These are phyloP conservation scores for Pseudogymnoascus sp. DNA, from an alignment of 2,329 filamentous ascomycete genomes.

Conservation along the genomic window DNA sequence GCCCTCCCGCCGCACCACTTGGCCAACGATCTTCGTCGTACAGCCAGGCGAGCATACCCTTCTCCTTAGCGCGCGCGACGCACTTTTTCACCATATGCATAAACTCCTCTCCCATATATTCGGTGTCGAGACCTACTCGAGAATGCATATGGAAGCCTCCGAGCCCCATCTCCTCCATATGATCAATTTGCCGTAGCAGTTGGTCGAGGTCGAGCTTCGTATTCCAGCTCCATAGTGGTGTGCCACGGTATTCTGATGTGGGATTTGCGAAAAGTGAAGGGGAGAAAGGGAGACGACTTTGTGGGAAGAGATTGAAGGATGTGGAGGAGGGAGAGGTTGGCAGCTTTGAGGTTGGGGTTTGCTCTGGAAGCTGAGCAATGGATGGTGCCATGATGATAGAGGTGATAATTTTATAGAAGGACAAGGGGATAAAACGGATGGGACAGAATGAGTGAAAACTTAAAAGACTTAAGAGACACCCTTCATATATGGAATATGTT, in stretches of 20 bases:
- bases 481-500: background rate
- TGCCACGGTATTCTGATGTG: slow-evolving; percentile 28
- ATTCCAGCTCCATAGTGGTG: slow-evolving; percentile 29
- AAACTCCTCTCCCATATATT: slow-evolving; percentile 28
- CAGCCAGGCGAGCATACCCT: slow-evolving; percentile 29
- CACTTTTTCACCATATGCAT: slow-evolving; percentile 26
- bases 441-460: background rate
- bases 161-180: slow-evolving; percentile 27
- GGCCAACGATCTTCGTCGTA: slow-evolving; percentile 30
- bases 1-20: slow-evolving; percentile 25
- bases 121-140: slow-evolving; percentile 28
- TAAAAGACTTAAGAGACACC: background rate
- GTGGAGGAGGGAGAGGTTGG: background rate
- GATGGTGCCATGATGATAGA: background rate
- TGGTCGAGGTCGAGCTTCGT: slow-evolving; percentile 24
- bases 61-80: slow-evolving; percentile 27
- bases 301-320: background rate
- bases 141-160: slow-evolving; percentile 30
- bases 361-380: background rate
- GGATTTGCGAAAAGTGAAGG: slow-evolving; percentile 25
- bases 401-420: background rate
- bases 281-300: slow-evolving; percentile 17
- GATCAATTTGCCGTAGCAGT: slow-evolving; percentile 27
- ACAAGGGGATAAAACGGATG: background rate
- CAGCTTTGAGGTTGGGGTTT: background rate